Evolutionary conservation across 2,329 filamentous ascomycete genomes (phyloP), one percentile per base, ranked within the genome.

Genomic region (Cladosporium sp.): DNA sequence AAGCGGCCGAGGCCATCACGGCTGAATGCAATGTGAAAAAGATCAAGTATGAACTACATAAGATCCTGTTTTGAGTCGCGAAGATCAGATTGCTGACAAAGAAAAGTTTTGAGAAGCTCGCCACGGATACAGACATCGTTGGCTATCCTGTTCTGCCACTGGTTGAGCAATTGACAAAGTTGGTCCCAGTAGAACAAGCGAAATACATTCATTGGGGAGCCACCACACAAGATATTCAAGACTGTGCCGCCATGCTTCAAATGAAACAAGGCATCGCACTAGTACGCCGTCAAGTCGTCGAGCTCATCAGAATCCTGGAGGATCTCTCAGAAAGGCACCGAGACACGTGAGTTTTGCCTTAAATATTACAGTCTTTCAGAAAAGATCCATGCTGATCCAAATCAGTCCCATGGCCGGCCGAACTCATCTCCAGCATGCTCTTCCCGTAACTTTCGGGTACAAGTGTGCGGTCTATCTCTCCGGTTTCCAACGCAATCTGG

Each of bases 381-480:
- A 25, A 19, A 25, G 19, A 45, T n/a, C 4, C 22, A 27, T 5
- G 22, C 22, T 27, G 22, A 27, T 27, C 22, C 22, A 47, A 56
- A 18, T 9, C 22, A 59, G 61, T 1, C 55, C 60, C 3, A 62
- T 64, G 61, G 55, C 62, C 15, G 62, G 59, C 0, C 48, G 62
- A 7, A 62, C 61, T 1, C 62, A 66, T 46, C 50, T 66, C 7
- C 62, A 66, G 45, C 62, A 64, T 38, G 63, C 63, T 3, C 50
- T 66, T 2, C 62, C 63, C 3, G 57, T 65, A 7, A 62, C 62
- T 5, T 65, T 63, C 40, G 63, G 63, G 18, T 66, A 63, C 53
- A 66, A 66, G 49, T 58, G 59, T 27, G 63, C 63, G 7, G 57
- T 62, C 32, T 60, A 63, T 38, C 56, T 65, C 19, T 59, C 62